Evolutionary conservation across 495 filamentous ascomycete genomes (phyloP), one percentile per base, ranked within the genome.

Genomic region (Friedmanniomyces simplex): DNA sequence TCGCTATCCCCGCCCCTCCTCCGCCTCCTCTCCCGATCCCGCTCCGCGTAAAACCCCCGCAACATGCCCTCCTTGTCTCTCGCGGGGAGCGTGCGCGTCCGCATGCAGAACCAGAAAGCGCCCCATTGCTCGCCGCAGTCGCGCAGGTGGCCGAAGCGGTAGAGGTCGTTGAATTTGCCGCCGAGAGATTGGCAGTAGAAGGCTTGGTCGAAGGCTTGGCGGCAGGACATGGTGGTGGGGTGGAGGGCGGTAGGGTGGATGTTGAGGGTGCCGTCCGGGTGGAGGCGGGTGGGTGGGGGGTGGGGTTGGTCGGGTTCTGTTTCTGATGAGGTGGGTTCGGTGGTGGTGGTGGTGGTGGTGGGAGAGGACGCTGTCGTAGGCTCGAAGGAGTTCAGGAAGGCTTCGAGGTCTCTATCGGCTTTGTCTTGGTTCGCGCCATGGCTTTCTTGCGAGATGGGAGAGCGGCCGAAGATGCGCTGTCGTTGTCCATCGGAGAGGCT

Each of bases 71-170:
- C 77, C 61, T 76, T 76, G 62, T 75, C 61, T 34, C 59, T 63
- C 16, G 60, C 64, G 6, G 63, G 41, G 68, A 77, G 70, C 42
- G 68, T 62, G 72, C 80, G 79, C n/a, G 82, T 83, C 55, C 86
- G 83, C 88, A 98, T 95, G 75, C 93, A 98, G 72, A 95, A 87
- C 82, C 91, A 89, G 74, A 93, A 96, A 68, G 91, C 85, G 62
- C 82, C 76, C 87, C 89, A 95, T 45, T 87, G 83, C 62, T 91
- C 83, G 26, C 73, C 73, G 76, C 93, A 98, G 11, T 78, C 74
- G 1, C 83, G 80, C 47, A 93, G 61, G 41, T 68, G 70, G 54
- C 93, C 93, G 69, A 87, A 83, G 41, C 93, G 86, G 77, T 98
- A 98, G 8, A 97, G 75, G 61, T 84, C 80, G 60, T 82, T 77